phyloP scores from a whole-genome alignment of 2,329 filamentous ascomycete species.

The Sarocladiaceae sp. region DNA sequence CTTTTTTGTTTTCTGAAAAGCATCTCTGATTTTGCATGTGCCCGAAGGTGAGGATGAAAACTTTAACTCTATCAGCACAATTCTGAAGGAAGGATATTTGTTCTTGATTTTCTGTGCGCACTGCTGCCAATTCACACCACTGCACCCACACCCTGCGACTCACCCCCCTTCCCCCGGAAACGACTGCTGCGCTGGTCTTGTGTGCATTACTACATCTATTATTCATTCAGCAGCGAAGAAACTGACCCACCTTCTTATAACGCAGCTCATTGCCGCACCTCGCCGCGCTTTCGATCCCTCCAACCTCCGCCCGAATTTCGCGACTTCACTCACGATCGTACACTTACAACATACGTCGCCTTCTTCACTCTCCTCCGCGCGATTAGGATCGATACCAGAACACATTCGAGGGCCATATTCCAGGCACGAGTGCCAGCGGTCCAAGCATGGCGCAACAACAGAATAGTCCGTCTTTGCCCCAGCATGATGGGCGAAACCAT shows the following conservation, averaged over 20 bases:
- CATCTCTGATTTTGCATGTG: no score
- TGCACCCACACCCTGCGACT: not conserved
- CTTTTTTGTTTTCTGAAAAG: no score
- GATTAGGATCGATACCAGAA: constrained; percentile 81
- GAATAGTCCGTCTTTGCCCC: constrained; percentile 95
- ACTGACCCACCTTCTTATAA: constrained; percentile 11
- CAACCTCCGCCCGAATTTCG: constrained; percentile 1
- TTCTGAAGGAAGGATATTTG: no score
- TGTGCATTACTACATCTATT: constrained; percentile 8
- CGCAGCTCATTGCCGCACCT: constrained; percentile 3
- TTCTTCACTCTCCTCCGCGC: constrained; percentile 63
- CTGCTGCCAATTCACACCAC: not conserved
- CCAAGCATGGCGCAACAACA: constrained; percentile 94
- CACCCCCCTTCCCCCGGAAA: constrained; percentile 7
- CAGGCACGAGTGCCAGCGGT: constrained; percentile 66
- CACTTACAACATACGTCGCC: constrained; percentile 7
- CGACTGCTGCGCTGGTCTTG: constrained; percentile 6
- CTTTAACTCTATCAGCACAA: no score
- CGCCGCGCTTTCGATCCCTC: constrained; percentile 2
- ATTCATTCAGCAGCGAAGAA: constrained; percentile 6
- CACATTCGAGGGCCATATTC: constrained; percentile 83
- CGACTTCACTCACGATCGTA: not conserved
- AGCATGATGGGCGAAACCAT: constrained; percentile 77
- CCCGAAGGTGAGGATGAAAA: no score
- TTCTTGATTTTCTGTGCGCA: no score